These are phyloP conservation scores for Ophiostoma australiae DNA, from an alignment of 2,329 filamentous ascomycete genomes.

Conservation along the genomic window DNA sequence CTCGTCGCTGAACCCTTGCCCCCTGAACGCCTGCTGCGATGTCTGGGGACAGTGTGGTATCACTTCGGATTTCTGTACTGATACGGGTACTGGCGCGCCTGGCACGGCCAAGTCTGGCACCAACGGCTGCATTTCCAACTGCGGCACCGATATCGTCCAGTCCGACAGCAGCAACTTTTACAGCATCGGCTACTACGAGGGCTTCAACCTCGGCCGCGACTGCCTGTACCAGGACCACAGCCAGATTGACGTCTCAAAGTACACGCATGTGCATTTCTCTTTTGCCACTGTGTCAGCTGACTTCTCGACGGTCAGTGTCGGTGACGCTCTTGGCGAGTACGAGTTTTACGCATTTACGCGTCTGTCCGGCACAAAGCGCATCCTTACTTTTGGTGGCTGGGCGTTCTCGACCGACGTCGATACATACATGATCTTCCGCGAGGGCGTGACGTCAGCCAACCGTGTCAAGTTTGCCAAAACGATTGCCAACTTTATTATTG, in stretches of 20 bases:
- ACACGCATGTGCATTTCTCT: slow-evolving; percentile 35
- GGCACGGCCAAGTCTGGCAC: slow-evolving; percentile 35
- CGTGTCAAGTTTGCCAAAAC: neutral
- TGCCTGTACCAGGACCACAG: slow-evolving; percentile 33
- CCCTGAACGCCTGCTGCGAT: slow-evolving; percentile 34
- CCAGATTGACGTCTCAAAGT: slow-evolving; percentile 25
- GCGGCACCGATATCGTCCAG: slow-evolving; percentile 33
- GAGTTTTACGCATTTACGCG: slow-evolving; percentile 28
- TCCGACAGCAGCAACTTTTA: neutral
- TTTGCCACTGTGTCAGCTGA: slow-evolving; percentile 32
- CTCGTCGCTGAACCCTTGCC: slow-evolving; percentile 32
- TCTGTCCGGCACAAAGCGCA: slow-evolving; percentile 28
- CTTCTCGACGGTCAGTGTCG: slow-evolving; percentile 27
- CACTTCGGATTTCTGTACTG: slow-evolving; percentile 41
- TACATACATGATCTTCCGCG: slow-evolving; percentile 38
- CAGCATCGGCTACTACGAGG: slow-evolving; percentile 38
- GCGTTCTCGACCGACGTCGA: slow-evolving; percentile 36
- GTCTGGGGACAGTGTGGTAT: slow-evolving; percentile 44
- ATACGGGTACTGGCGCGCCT: slow-evolving; percentile 19
- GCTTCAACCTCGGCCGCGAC: slow-evolving; percentile 32
- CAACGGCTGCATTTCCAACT: slow-evolving; percentile 41
- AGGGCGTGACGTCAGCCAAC: slow-evolving; percentile 24
- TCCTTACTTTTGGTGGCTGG: slow-evolving; percentile 45
- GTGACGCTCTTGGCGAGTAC: slow-evolving; percentile 22
- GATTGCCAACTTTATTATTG: neutral